phyloP scores from a whole-genome alignment of 2,329 filamentous ascomycete species.

The Trichoderma sp. region DNA sequence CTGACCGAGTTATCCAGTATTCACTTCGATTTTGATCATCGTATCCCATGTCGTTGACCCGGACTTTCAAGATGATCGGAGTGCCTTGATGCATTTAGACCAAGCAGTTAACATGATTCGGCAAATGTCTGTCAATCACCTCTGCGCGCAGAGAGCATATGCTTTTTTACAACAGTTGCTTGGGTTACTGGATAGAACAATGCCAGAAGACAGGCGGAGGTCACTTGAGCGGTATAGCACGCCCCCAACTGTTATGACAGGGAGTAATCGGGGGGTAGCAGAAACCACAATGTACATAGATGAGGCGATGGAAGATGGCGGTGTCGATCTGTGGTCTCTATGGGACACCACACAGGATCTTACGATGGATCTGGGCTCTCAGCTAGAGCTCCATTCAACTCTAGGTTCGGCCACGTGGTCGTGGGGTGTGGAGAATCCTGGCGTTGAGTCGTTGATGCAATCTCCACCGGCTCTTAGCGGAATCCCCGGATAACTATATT shows the following conservation, averaged over 20 bases:
- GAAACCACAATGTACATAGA: not conserved
- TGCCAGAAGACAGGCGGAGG: conserved; percentile 1
- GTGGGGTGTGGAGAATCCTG: conserved; percentile 7
- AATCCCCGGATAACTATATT: not conserved
- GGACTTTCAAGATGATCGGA: conserved; percentile 7
- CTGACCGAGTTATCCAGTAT: not conserved
- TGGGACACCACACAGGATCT: conserved; percentile 13
- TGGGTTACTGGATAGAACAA: conserved; percentile 1
- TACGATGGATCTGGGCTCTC: conserved; percentile 10
- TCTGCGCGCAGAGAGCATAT: conserved; percentile 6
- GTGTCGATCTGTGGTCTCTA: conserved; percentile 5
- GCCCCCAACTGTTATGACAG: not conserved
- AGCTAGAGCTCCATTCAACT: conserved; percentile 6
- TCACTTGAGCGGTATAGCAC: conserved; percentile 2
- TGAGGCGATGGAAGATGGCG: not conserved
- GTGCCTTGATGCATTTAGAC: conserved; percentile 3
- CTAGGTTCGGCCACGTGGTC: conserved; percentile 9
- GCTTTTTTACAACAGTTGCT: conserved; percentile 10
- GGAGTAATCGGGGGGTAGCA: not conserved
- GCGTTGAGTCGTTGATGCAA: not conserved
- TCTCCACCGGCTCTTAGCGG: not conserved
- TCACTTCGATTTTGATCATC: conserved; percentile 6
- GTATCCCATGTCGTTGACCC: conserved; percentile 14
- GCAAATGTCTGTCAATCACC: conserved; percentile 13
- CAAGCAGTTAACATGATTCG: conserved; percentile 9